These are phyloP conservation scores for Geotrichum carabidarum DNA, from an alignment of 1,139 yeast genomes.

Conservation along the genomic window DNA sequence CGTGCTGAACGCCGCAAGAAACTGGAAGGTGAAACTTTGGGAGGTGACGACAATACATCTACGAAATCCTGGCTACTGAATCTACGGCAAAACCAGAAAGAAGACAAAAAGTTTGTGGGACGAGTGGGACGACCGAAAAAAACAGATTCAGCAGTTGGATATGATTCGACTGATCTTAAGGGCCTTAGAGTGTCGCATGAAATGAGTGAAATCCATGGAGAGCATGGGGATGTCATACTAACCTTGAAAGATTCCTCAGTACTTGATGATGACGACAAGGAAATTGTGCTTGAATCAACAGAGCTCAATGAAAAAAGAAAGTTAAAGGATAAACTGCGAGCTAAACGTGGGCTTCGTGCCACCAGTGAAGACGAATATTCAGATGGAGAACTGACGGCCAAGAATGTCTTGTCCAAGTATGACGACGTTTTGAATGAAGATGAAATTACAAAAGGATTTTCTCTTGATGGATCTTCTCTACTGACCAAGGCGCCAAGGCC, in stretches of 20 bases:
- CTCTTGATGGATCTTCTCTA: slow-evolving; percentile 27
- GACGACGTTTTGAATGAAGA: slow-evolving; percentile 26
- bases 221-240: slow-evolving; percentile 50
- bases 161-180: slow-evolving; percentile 32
- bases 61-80: slow-evolving; percentile 28
- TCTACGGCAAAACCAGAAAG: slow-evolving; percentile 16
- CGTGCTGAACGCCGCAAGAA: slow-evolving; percentile 26
- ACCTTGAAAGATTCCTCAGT: slow-evolving; percentile 61
- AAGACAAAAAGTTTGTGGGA: slow-evolving; percentile 15
- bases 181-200: slow-evolving; percentile 49
- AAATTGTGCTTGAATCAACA: slow-evolving; percentile 46
- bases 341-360: slow-evolving; percentile 30
- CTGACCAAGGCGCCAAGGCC: slow-evolving; percentile 1
- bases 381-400: slow-evolving; percentile 21
- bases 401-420: slow-evolving; percentile 26
- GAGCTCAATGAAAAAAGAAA: slow-evolving; percentile 39
- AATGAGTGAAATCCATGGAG: slow-evolving; percentile 39
- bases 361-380: slow-evolving; percentile 31
- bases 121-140: slow-evolving; percentile 11
- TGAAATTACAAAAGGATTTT: slow-evolving; percentile 27
- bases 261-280: slow-evolving; percentile 47
- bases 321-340: slow-evolving; percentile 34
- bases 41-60: slow-evolving; percentile 28
- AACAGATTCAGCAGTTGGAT: slow-evolving; percentile 12
- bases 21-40: slow-evolving; percentile 32